Evolutionary conservation across 2,329 filamentous ascomycete genomes (phyloP).

Genomic region (Nothophoma quercina): DNA sequence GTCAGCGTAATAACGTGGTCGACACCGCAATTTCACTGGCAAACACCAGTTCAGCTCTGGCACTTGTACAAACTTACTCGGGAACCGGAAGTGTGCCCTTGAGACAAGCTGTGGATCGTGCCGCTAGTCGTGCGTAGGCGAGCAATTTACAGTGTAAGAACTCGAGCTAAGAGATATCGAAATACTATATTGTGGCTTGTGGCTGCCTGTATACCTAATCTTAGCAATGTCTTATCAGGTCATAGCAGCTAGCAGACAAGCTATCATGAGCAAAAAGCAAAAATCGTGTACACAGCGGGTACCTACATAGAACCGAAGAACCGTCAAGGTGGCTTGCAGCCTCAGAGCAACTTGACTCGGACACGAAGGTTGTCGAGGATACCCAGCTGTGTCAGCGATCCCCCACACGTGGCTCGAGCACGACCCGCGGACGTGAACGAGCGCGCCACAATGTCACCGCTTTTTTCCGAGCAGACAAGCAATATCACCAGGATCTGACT

Average conservation of each 20-base stretch:
- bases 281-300: not conserved
- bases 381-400: conserved; percentile 21
- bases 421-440: conserved; percentile 15
- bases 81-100: conserved; percentile 2
- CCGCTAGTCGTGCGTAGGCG: conserved; percentile 13
- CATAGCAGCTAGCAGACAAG: not conserved
- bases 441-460: conserved; percentile 11
- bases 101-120: conserved; percentile 9
- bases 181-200: conserved; percentile 4
- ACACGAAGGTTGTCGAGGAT: conserved; percentile 16
- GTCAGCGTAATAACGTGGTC: conserved; percentile 4
- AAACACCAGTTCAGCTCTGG: conserved; percentile 3
- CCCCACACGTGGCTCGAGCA: conserved; percentile 19
- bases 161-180: conserved; percentile 8
- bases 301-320: not conserved
- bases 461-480: conserved; percentile 10
- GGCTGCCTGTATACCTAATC: conserved; percentile 10
- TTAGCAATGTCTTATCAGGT: not conserved
- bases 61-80: not conserved
- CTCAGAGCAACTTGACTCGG: conserved; percentile 6
- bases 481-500: conserved; percentile 1
- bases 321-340: not conserved
- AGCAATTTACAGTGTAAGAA: conserved; percentile 5
- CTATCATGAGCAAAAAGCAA: not conserved
- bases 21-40: not conserved